Evolutionary conservation across 2,329 filamentous ascomycete genomes (phyloP).

Genomic region (Periconia sp.): DNA sequence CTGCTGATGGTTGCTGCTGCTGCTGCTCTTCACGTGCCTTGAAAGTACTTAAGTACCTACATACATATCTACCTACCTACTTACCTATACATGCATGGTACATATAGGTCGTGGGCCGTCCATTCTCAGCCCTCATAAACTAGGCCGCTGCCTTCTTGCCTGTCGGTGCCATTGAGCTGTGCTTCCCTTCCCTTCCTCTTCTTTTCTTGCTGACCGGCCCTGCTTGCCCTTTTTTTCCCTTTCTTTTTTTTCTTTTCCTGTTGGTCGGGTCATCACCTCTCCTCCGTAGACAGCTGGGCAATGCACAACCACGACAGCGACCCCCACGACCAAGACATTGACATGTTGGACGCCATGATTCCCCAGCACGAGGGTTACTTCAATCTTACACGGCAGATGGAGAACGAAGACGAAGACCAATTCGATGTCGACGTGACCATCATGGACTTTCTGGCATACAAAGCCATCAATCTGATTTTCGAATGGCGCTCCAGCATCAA

Average conservation of each 20-base stretch:
- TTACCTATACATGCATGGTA: not conserved
- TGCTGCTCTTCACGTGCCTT: not conserved
- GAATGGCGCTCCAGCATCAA: conserved; percentile 33
- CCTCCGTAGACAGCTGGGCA: conserved; percentile 4
- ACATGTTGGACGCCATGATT: conserved; percentile 22
- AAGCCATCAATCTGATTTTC: conserved; percentile 48
- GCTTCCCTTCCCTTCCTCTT: conserved; percentile 1
- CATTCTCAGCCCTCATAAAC: no score
- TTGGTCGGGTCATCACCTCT: not conserved
- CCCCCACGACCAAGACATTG: conserved; percentile 26
- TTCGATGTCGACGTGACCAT: conserved; percentile 57
- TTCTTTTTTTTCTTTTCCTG: not conserved
- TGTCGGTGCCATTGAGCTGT: not conserved
- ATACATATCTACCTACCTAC: not conserved
- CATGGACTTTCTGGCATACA: conserved; percentile 58
- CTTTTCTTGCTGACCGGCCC: not conserved
- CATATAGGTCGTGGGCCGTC: no score
- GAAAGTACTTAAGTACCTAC: conserved; percentile 14
- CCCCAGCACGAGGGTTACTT: conserved; percentile 24
- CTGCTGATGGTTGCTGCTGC: no score
- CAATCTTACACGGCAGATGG: conserved; percentile 36
- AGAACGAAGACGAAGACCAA: conserved; percentile 39
- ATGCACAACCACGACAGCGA: conserved; percentile 14
- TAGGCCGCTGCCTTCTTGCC: no score
- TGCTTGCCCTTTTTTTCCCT: not conserved